phyloP scores from a whole-genome alignment of 2,329 filamentous ascomycete genomes.

The Leptographium galeiforme region DNA sequence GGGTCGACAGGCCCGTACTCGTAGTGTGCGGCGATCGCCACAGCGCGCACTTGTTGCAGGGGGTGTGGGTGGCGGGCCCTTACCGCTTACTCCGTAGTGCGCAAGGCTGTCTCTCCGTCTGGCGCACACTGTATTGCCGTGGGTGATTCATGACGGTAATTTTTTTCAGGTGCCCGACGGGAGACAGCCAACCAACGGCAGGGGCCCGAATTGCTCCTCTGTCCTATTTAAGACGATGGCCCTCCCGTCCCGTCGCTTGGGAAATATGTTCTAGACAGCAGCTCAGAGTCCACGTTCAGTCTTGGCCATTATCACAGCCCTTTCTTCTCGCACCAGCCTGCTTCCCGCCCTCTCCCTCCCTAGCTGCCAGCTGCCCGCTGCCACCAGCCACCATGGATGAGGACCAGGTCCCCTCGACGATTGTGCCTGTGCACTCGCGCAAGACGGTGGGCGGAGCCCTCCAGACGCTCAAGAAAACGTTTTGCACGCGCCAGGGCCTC shows the following conservation, averaged over 20 bases:
- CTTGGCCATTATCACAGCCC: too few relatives aligned
- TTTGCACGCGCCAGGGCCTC: conserved; percentile 55
- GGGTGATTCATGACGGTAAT: too few relatives aligned
- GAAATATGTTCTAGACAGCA: too few relatives aligned
- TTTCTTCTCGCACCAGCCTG: not conserved
- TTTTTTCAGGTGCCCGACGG: too few relatives aligned
- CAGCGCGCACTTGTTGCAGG: not conserved
- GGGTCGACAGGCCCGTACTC: too few relatives aligned
- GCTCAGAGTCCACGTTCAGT: too few relatives aligned
- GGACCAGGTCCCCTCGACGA: conserved; percentile 37
- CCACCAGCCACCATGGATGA: conserved; percentile 33
- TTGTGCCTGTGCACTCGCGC: conserved; percentile 24
- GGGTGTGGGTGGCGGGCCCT: not conserved
- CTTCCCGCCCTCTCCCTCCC: not conserved
- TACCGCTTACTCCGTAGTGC: not conserved
- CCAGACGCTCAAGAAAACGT: conserved; percentile 23
- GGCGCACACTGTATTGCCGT: not conserved
- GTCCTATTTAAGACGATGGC: too few relatives aligned
- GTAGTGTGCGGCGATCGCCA: conserved; percentile 1
- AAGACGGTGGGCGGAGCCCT: conserved; percentile 18
- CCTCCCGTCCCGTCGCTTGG: too few relatives aligned
- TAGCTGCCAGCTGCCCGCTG: not conserved
- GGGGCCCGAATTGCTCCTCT: too few relatives aligned
- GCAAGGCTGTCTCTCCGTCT: not conserved
- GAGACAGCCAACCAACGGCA: too few relatives aligned